phyloP scores from a whole-genome alignment of 495 filamentous ascomycete species.

The Apiosordaria backusii region DNA sequence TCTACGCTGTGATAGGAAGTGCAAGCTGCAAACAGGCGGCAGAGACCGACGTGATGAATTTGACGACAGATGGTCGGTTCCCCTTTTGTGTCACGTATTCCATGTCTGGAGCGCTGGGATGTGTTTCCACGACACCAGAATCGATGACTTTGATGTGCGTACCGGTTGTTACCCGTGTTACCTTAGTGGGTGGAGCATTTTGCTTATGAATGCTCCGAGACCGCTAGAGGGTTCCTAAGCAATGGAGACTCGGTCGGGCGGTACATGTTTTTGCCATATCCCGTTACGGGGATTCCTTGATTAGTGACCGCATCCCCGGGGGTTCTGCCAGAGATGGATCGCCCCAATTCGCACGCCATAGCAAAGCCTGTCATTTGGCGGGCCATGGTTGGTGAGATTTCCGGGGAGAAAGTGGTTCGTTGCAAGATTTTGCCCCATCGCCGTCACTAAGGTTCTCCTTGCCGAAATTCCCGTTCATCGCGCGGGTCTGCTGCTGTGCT shows the following conservation, averaged over 20 bases:
- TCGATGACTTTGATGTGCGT: not conserved
- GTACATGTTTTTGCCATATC: not conserved
- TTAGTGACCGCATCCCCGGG: not conserved
- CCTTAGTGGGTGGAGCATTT: not conserved
- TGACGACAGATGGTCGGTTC: not conserved
- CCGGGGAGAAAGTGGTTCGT: not conserved
- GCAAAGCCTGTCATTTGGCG: not conserved
- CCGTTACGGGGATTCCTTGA: not conserved
- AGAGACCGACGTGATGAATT: conserved; percentile 14
- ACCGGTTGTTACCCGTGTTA: too few relatives aligned
- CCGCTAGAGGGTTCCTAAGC: not conserved
- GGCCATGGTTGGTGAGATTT: not conserved
- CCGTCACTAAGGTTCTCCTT: not conserved
- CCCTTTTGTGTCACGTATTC: not conserved
- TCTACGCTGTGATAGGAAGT: not conserved
- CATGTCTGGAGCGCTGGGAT: not conserved
- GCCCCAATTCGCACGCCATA: not conserved
- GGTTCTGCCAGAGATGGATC: not conserved
- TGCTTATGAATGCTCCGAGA: not conserved
- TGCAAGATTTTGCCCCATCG: conserved; percentile 2
- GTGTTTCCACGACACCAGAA: not conserved
- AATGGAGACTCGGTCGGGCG: not conserved
- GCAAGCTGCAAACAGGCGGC: conserved; percentile 15
- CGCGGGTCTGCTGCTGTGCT: not conserved
- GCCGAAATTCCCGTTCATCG: conserved; percentile 6